Percentiles rank a stretch among this genome's conserved stretches.
phyloP scores from a whole-genome alignment of 2,329 filamentous ascomycete species.

The Dothiorella sarmentorum region DNA sequence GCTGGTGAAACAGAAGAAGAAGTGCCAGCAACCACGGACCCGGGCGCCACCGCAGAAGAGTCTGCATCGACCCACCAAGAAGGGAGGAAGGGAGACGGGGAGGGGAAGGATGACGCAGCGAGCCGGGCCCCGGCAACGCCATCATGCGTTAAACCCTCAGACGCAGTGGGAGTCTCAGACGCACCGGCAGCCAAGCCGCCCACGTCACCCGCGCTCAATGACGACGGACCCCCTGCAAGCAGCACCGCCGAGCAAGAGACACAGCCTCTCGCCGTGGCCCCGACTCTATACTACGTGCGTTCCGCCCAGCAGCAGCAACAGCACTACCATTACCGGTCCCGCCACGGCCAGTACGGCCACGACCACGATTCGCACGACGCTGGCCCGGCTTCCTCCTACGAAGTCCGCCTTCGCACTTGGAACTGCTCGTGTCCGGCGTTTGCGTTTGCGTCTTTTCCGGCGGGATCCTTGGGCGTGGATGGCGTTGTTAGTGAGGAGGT shows the following conservation, averaged over 20 bases:
- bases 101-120: no score
- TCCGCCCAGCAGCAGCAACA: slow-evolving; percentile 50
- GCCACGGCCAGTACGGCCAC: slow-evolving; percentile 23
- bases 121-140: not conserved
- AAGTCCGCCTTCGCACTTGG: slow-evolving; percentile 74
- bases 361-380: not conserved
- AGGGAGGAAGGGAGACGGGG: not conserved
- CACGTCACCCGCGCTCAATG: not conserved
- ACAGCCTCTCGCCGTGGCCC: not conserved
- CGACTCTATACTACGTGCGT: slow-evolving; percentile 59
- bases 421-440: slow-evolving; percentile 89
- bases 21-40: not conserved
- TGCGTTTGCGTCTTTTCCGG: slow-evolving; percentile 64
- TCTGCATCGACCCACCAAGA: not conserved
- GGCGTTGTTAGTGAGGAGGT: not conserved
- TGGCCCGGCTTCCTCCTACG: slow-evolving; percentile 47
- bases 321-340: slow-evolving; percentile 28
- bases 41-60: not conserved
- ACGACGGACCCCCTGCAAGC: not conserved
- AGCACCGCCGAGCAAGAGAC: not conserved
- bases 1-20: not conserved
- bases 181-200: not conserved
- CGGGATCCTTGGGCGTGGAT: slow-evolving; percentile 21
- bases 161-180: not conserved
- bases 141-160: not conserved